These are phyloP conservation scores for Ramaria sp. DNA, from an alignment of 768 basidiomycete genomes.

Conservation along the genomic window DNA sequence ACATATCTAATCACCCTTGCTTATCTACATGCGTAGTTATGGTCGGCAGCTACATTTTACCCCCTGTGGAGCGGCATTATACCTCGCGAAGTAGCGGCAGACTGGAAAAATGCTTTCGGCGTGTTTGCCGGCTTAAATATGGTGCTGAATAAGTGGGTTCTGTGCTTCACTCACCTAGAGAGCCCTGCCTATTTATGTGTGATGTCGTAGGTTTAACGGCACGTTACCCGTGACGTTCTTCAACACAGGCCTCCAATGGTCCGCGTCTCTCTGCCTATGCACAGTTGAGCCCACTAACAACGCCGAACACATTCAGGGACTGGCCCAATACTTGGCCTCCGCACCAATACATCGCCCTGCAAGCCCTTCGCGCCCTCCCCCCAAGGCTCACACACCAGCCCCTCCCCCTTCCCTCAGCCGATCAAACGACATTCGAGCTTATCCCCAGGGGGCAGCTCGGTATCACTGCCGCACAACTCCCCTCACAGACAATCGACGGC, in stretches of 20 bases:
- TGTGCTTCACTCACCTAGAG: too few relatives aligned
- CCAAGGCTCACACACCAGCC: slow-evolving; percentile 51
- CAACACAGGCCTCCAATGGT: slow-evolving; percentile 77
- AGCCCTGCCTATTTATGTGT: too few relatives aligned
- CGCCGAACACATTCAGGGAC: slow-evolving; percentile 37
- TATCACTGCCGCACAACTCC: slow-evolving; percentile 58
- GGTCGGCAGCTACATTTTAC: slow-evolving; percentile 71
- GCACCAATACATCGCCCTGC: slow-evolving; percentile 70
- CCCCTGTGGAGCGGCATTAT: slow-evolving; percentile 83
- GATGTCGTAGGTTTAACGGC: slow-evolving; percentile 55
- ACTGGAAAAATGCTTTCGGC: slow-evolving; percentile 50
- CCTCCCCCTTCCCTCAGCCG: slow-evolving; percentile 39
- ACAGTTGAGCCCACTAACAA: too few relatives aligned
- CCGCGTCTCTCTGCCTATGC: slow-evolving; percentile 5
- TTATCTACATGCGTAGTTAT: too few relatives aligned
- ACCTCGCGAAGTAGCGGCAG: slow-evolving; percentile 54
- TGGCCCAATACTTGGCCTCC: slow-evolving; percentile 87
- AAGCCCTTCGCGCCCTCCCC: slow-evolving; percentile 68
- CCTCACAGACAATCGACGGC: slow-evolving; percentile 45
- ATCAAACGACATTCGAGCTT: slow-evolving; percentile 53
- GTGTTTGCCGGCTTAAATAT: slow-evolving; percentile 69
- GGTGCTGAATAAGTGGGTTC: slow-evolving; percentile 43
- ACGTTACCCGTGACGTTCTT: slow-evolving; percentile 75
- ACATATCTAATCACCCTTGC: too few relatives aligned
- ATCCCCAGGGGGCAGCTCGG: slow-evolving; percentile 78